Base-by-base conservation (phyloP, 179 eudicot genomes). In the Silene noctiflora region DNA sequence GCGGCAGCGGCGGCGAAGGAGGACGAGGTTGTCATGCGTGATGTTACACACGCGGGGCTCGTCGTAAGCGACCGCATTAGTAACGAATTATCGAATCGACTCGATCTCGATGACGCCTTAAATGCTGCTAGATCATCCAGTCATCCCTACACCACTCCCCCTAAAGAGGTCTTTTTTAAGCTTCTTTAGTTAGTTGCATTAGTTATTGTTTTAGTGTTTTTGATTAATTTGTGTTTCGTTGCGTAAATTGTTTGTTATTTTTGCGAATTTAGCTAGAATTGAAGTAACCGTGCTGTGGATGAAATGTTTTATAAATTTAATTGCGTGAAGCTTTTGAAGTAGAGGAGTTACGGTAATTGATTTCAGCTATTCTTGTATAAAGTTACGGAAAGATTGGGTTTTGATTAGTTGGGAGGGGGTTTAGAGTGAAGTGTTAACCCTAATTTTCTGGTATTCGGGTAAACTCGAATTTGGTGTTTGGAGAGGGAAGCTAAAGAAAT, bases 51-150 rank as follows among this genome's bases (percentile, higher is more conserved):
- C 55, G 98, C 99, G 0, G 91, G 98, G 10, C 83, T 90, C 24
- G 91, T 86, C 0, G 87, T 96, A 21, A 88, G 94, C 67, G 97
- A 93, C 80, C 90, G 98, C 44, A 89, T 93, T 27, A 86, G 84
- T 53, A 82, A 92, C 65, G 97, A 96, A 27, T 83, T 87, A 0
- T 83, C 90, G 8, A 78, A 85, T n/a, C 95, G 87, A 42, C 85
- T 84, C 60, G 99, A 96, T 79, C 91, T 96, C 4, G 98, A 96
- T 77, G 97, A 96, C 70, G 80, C 98, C 4, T 81, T 96, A 0
- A 92, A 89, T 81, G 98, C 98, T 84, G 88, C 99, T 60, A 86
- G 98, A 85, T 93, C 90, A 71, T 79, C 94, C 14, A 91, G 89
- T 75, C 98, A 93, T 77, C 97, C 99, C 0, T 96, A 96, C 71